Conservation (phyloP, 371 early-diverging fungal genomes). For the Circinella minor region DNA sequence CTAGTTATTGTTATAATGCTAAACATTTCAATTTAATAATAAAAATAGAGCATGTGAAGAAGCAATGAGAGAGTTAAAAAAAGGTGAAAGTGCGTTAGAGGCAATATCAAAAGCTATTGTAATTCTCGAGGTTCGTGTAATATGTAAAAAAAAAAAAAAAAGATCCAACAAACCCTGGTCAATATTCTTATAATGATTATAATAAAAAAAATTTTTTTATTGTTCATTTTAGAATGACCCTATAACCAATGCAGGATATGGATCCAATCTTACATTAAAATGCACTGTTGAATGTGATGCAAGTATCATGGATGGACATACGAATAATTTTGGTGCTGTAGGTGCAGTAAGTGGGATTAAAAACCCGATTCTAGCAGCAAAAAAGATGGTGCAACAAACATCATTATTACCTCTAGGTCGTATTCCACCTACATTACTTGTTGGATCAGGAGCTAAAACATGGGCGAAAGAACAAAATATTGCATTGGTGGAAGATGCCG, state of each 20-base stretch:
- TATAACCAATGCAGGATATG: slow-evolving; percentile 62
- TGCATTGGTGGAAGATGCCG: slow-evolving; percentile 23
- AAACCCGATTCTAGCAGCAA: slow-evolving; percentile 72
- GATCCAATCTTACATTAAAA: slow-evolving; percentile 79
- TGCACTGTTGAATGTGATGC: slow-evolving; percentile 91
- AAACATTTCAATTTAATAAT: neutral
- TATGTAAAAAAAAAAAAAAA: neutral
- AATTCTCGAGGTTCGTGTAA: slow-evolving; percentile 41
- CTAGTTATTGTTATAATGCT: too few relatives aligned
- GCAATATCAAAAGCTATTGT: slow-evolving; percentile 41
- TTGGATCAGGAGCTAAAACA: slow-evolving; percentile 64
- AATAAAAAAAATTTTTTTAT: neutral
- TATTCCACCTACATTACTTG: slow-evolving; percentile 78
- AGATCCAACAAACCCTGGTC: too few relatives aligned
- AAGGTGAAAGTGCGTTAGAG: slow-evolving; percentile 26
- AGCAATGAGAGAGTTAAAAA: slow-evolving; percentile 34
- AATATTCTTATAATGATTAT: neutral
- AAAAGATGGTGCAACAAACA: slow-evolving; percentile 47
- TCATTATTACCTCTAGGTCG: slow-evolving; percentile 62
- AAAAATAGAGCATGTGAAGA: slow-evolving; percentile 34
- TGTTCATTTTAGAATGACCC: slow-evolving; percentile 44
- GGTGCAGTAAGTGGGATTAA: slow-evolving; percentile 72
- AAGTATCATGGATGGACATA: slow-evolving; percentile 74
- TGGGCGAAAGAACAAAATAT: slow-evolving; percentile 54
- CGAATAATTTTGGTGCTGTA: slow-evolving; percentile 76